Conservation (phyloP, 805 yeast species). For the Myxozyma vanderwaltii region DNA sequence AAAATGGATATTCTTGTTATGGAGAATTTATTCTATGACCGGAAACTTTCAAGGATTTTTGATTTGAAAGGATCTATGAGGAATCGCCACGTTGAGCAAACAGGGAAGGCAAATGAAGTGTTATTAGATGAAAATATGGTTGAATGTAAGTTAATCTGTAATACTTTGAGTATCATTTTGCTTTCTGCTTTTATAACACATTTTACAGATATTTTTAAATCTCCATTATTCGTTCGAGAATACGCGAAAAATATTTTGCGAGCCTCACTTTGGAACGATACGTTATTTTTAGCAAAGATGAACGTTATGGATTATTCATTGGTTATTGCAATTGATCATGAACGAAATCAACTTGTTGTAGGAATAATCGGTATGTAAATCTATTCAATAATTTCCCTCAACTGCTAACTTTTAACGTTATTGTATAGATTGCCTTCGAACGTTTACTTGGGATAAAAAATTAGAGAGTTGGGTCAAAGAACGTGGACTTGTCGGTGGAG, state of each 20-base stretch:
- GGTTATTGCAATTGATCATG: slow-evolving; percentile 84
- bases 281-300: slow-evolving; percentile 90
- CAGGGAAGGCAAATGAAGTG: slow-evolving; percentile 94
- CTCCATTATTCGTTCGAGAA: slow-evolving; percentile 91
- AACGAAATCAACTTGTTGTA: slow-evolving; percentile 66
- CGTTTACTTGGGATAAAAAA: slow-evolving; percentile 98
- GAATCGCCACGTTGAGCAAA: slow-evolving; percentile 93
- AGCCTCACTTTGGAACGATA: slow-evolving; percentile 93
- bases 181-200: not conserved
- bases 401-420: not conserved
- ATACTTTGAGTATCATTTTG: not conserved
- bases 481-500: slow-evolving; percentile 80
- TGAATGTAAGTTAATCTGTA: slow-evolving; percentile 55
- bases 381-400: too few relatives aligned
- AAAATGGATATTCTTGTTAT: slow-evolving; percentile 90
- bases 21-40: slow-evolving; percentile 91
- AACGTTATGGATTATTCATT: slow-evolving; percentile 98
- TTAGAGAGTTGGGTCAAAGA: slow-evolving; percentile 99
- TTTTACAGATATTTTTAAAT: slow-evolving; percentile 72
- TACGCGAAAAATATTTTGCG: slow-evolving; percentile 82
- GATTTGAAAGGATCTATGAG: slow-evolving; percentile 98
- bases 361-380: slow-evolving; percentile 68
- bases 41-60: slow-evolving; percentile 79
- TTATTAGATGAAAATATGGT: slow-evolving; percentile 96
- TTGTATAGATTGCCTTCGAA: slow-evolving; percentile 71